Conservation (phyloP, 805 yeast species). For the Candida ascalaphidarum region DNA sequence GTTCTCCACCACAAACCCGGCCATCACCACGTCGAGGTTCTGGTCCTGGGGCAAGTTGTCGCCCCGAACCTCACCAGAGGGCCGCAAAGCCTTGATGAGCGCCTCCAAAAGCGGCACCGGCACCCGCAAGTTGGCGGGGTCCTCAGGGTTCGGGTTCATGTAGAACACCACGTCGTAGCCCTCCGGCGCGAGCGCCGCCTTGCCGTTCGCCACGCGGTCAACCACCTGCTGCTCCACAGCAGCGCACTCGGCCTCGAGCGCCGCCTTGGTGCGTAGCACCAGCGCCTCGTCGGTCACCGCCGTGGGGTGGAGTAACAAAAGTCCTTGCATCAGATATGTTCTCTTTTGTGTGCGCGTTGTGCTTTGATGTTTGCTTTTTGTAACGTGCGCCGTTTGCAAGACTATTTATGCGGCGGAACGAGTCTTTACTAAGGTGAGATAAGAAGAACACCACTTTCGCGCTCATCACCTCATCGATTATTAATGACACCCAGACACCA, state of each 20-base stretch:
- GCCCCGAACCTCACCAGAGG: conserved; percentile 44
- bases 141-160: conserved; percentile 41
- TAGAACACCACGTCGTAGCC: conserved; percentile 41
- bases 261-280: conserved; percentile 32
- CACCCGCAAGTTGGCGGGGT: conserved; percentile 32
- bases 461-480: neutral
- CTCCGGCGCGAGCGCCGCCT: conserved; percentile 26
- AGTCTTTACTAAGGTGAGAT: neutral
- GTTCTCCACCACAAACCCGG: conserved; percentile 46
- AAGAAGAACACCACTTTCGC: neutral
- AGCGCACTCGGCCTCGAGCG: conserved; percentile 16
- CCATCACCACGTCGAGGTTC: conserved; percentile 54
- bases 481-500: no score
- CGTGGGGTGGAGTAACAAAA: conserved; percentile 59
- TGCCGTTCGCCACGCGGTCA: conserved; percentile 46
- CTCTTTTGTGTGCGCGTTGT: neutral
- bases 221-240: conserved; percentile 47
- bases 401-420: neutral
- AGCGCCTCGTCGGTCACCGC: conserved; percentile 47
- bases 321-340: conserved; percentile 9
- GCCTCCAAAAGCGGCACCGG: conserved; percentile 35
- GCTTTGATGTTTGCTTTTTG: neutral
- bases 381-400: neutral
- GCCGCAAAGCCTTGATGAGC: conserved; percentile 29
- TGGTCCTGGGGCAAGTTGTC: conserved; percentile 43